Percentiles rank a stretch among this genome's conserved stretches.
Conservation (phyloP, 495 filamentous ascomycete species). For the Choiromyces venosus region DNA sequence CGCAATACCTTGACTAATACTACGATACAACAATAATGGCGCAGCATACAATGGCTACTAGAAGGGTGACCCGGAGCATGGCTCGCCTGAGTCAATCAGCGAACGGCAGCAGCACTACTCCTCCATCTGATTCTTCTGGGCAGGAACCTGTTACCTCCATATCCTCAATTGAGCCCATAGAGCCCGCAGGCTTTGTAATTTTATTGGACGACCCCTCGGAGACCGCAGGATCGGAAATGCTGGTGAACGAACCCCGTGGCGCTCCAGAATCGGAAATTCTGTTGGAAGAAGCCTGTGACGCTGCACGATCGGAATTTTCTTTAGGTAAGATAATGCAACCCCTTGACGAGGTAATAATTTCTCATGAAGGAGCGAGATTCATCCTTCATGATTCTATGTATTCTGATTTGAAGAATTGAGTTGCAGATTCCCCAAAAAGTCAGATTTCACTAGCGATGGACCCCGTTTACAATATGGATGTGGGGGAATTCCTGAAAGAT, state of each 20-base stretch:
- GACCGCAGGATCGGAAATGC: neutral
- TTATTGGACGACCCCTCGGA: neutral
- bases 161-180: neutral
- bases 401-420: neutral
- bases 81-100: neutral
- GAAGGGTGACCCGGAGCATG: neutral
- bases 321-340: neutral
- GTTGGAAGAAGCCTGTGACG: neutral
- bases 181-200: neutral
- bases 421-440: neutral
- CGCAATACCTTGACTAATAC: neutral
- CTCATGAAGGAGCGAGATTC: fast-evolving
- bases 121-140: too few species aligned
- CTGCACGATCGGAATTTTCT: neutral
- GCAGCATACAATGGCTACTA: neutral
- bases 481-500: neutral
- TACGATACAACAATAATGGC: neutral
- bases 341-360: neutral
- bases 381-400: neutral
- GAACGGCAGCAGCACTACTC: neutral
- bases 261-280: too few species aligned
- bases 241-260: too few species aligned
- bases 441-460: neutral
- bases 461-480: neutral
- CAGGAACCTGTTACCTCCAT: fast-evolving